Evolutionary conservation across 441 rosid genomes (phyloP).

Genomic region (Macaranga tanarius): DNA sequence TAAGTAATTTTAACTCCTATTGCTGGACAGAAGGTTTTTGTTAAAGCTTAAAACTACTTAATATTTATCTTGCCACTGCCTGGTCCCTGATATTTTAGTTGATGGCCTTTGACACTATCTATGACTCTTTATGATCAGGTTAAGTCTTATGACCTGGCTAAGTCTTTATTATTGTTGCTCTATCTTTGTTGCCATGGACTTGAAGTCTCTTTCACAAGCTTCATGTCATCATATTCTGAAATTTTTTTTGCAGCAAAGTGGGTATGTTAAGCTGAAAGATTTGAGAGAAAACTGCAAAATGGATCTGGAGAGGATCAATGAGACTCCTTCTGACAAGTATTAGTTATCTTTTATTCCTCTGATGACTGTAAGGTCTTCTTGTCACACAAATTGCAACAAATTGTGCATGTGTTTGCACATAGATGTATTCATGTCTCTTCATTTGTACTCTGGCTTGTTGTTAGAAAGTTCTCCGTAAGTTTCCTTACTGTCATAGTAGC

Average conservation of each 20-base stretch:
- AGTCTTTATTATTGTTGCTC: background rate
- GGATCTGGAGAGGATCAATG: conserved; percentile 56
- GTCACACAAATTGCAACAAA: conserved; percentile 7
- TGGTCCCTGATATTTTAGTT: background rate
- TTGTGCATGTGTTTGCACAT: conserved; percentile 19
- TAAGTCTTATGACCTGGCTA: background rate
- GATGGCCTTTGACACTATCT: background rate
- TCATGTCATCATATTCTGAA: background rate
- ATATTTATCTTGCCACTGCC: background rate
- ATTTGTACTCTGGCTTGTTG: conserved; percentile 13
- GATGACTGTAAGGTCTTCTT: conserved; percentile 27
- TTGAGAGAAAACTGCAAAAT: conserved; percentile 74
- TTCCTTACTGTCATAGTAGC: background rate
- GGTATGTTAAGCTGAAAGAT: conserved; percentile 53
- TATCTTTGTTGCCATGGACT: background rate
- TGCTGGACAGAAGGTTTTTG: background rate
- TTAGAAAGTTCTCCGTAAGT: background rate
- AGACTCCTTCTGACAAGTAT: conserved; percentile 43
- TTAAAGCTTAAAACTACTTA: conserved; percentile 5
- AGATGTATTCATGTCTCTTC: background rate
- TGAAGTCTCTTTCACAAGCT: background rate
- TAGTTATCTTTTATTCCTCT: conserved; percentile 22
- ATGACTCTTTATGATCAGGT: background rate
- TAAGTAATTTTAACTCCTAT: background rate
- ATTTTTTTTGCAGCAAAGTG: conserved; percentile 56